Evolutionary conservation across 2,329 filamentous ascomycete species (phyloP), one percentile per base, ranked within the genome.

Genomic region (Curvularia eragrostidis): DNA sequence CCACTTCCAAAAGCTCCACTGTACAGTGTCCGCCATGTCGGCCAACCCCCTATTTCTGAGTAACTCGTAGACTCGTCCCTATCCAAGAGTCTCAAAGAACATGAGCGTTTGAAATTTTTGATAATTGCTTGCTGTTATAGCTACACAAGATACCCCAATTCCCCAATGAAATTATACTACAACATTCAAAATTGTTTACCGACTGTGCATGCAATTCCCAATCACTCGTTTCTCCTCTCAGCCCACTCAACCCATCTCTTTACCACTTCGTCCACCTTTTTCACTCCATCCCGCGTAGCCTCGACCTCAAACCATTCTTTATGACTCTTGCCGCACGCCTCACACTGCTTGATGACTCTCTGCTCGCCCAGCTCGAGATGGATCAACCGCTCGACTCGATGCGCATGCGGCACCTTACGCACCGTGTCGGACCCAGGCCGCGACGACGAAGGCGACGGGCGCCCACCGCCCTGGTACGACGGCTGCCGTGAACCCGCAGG

Each of bases 281-380:
- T 85, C 3, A 98, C 83, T 0, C 89, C 91, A 26, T 88, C 83
- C 63, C 88, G 85, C 21, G 82, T 88, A 0, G 91, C 91, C 61
- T 91, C 87, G 1, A 97, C 88, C 78, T 96, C 91, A 74, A 99
- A 99, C 94, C 94, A 99, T 79, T 99, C 95, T 51, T 89, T 83
- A 76, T 99, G 95, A 68, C 92, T 89, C 70, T 88, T 88, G 1
- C 93, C 93, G 72, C 95, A 99, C 1, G 87, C 84, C 4, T 82
- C 82, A 70, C 95, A 99, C 51, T 85, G 85, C 18, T 75, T 87
- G 78, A 83, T 87, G 57, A 79, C 87, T 76, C 76, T 79, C 65
- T 82, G 78, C 39, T 82, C 82, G 5, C 82, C 83, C n/a, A 98
- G 83, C 78, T 99, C 95, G 13, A 98, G 81, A 75, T 99, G 95